These are phyloP conservation scores for Lolium multiflorum DNA, from an alignment of 176 grass and related monocot genomes.

Conservation along the genomic window DNA sequence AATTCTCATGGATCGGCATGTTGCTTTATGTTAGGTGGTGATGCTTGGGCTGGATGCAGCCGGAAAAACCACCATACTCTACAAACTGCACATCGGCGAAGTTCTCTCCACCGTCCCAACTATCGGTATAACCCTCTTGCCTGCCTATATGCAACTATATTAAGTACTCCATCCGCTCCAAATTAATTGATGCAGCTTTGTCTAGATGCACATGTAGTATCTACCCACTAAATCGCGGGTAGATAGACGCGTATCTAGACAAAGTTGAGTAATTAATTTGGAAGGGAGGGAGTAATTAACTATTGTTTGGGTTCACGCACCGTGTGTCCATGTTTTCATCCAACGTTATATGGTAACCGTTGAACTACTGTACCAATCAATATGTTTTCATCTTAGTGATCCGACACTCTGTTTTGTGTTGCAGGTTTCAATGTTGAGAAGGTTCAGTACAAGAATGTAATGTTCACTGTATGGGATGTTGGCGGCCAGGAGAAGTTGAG, in stretches of 20 bases:
- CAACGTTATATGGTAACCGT: neutral
- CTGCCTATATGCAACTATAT: neutral
- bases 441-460: slow-evolving; percentile 99
- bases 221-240: no score
- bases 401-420: neutral
- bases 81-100: slow-evolving; percentile 95
- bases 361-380: neutral
- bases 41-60: slow-evolving; percentile 98
- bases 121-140: slow-evolving; percentile 56
- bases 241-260: no score
- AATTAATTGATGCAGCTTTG: neutral
- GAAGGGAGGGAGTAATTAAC: neutral
- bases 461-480: slow-evolving; percentile 99
- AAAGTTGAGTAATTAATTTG: no score
- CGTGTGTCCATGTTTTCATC: neutral
- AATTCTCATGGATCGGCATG: neutral
- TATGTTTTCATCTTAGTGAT: neutral
- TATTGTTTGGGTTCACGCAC: neutral
- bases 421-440: slow-evolving; percentile 98
- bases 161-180: no score
- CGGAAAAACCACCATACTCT: slow-evolving; percentile 97
- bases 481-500: slow-evolving; percentile 98
- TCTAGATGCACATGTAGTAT: no score
- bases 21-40: slow-evolving; percentile 63
- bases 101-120: slow-evolving; percentile 95